phyloP scores from a whole-genome alignment of 2,329 filamentous ascomycete species.

The Hypoxylon sp. region DNA sequence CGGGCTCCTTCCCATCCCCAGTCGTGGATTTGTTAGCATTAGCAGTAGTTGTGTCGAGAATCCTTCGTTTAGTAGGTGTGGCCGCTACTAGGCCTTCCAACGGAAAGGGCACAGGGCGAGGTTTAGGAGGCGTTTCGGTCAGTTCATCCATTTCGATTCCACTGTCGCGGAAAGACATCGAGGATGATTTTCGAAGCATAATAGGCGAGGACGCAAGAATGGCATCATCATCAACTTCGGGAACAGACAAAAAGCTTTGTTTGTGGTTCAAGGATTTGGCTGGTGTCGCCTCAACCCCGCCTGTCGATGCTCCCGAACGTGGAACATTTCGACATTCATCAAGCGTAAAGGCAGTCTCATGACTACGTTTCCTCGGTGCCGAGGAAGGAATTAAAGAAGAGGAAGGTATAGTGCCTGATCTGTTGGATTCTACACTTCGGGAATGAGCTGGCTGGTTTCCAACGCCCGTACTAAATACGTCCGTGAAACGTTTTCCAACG shows the following conservation, averaged over 20 bases:
- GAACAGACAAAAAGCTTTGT: conserved; percentile 43
- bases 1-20: conserved; percentile 34
- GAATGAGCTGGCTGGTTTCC: conserved; percentile 50
- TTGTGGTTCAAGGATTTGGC: conserved; percentile 38
- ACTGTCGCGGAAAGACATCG: conserved; percentile 49
- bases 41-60: conserved; percentile 16
- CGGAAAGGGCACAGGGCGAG: conserved; percentile 43
- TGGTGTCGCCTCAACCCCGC: conserved; percentile 49
- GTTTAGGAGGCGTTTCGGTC: conserved; percentile 59
- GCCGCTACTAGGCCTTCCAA: conserved; percentile 44
- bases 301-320: conserved; percentile 46
- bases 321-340: conserved; percentile 52
- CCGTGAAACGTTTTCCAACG: conserved; percentile 67
- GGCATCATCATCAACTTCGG: conserved; percentile 48
- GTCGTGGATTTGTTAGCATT: conserved; percentile 3
- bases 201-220: conserved; percentile 54
- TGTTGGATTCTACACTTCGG: conserved; percentile 43
- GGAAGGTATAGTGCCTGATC: conserved; percentile 53
- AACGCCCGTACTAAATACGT: conserved; percentile 58
- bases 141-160: conserved; percentile 50
- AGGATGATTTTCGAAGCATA: conserved; percentile 46
- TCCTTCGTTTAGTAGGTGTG: conserved; percentile 48
- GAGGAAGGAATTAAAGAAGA: conserved; percentile 62
- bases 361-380: conserved; percentile 54
- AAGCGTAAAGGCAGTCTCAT: conserved; percentile 53